Evolutionary conservation across 2,329 filamentous ascomycete genomes (phyloP), one percentile per base, ranked within the genome.

Genomic region (Stagonosporopsis vannaccii): DNA sequence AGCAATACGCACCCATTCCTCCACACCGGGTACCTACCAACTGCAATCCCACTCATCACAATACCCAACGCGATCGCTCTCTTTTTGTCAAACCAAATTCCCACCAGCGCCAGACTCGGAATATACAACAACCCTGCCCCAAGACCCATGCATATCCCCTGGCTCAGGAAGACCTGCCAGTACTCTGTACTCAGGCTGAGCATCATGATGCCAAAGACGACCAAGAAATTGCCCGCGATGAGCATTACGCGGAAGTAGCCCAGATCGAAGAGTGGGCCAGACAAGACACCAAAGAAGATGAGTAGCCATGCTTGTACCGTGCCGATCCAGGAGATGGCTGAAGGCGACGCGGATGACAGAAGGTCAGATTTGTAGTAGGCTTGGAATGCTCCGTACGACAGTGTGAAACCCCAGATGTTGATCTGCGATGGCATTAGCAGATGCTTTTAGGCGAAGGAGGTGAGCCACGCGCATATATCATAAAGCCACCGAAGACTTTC

Each of bases 131-230:
- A 48, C 0, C 74, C 74, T 0, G 74, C 73, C 0, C 74, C 74
- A 3, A 73, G 33, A 0, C 74, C 74, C 72, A 77, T 82, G 66
- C 82, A 85, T 5, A 85, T 72, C 1, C 81, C 81, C 60, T 86
- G 84, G 0, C 81, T 76, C 3, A 85, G 78, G 37, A 85, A 72
- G 49, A 84, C 79, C 54, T 85, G 82, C 68, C 82, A 85, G 61
- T 84, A 85, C 47, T 80, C 62, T 3, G 76, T 82, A 42, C 76
- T 85, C 60, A 88, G 68, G 20, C 80, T 83, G 0, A 84, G 77
- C 84, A 87, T 87, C 84, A 89, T 87, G 11, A 88, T 72, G 3
- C 84, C 83, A 49, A 88, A 82, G 4, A 88, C 81, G 39, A 86
- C 80, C 2, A 76, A 78, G 69, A 58, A 84, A 2, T 81, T 82